Evolutionary conservation across 148 eudicot species (phyloP).

Genomic region (Hydrangea macrophylla): DNA sequence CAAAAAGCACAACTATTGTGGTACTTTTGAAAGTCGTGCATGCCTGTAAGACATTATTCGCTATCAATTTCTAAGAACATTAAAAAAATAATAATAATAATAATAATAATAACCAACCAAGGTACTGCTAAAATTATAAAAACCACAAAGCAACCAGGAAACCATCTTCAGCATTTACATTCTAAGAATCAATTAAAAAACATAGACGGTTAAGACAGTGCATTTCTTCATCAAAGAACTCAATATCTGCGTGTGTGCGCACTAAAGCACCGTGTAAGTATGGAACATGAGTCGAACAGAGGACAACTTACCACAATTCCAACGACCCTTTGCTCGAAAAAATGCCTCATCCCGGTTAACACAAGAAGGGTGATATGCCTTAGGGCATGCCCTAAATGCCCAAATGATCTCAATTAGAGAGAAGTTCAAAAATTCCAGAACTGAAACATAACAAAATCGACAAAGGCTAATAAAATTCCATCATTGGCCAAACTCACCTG

Average conservation of each 20-base stretch:
- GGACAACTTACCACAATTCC: slow-evolving; percentile 79
- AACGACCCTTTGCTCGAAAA: slow-evolving; percentile 75
- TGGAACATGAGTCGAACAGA: neutral
- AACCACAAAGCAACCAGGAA: neutral
- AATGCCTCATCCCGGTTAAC: slow-evolving; percentile 81
- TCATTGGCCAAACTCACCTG: slow-evolving; percentile 37
- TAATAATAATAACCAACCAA: neutral
- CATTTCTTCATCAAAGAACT: neutral
- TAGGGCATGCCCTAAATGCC: slow-evolving; percentile 73
- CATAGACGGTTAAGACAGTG: neutral
- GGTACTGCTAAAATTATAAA: neutral
- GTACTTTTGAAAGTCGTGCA: neutral
- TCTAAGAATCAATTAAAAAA: neutral
- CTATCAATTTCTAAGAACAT: neutral
- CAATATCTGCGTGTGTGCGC: too few species aligned
- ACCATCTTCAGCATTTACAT: neutral
- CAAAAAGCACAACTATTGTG: neutral
- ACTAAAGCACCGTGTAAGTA: neutral
- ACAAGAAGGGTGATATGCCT: slow-evolving; percentile 95
- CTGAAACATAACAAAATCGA: neutral
- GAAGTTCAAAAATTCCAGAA: neutral
- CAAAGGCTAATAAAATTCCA: neutral
- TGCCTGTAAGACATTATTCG: neutral
- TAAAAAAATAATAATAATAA: neutral
- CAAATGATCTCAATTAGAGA: slow-evolving; percentile 14